Conservation (phyloP, 1,284 basidiomycete genomes). For the Cerrena zonata region DNA sequence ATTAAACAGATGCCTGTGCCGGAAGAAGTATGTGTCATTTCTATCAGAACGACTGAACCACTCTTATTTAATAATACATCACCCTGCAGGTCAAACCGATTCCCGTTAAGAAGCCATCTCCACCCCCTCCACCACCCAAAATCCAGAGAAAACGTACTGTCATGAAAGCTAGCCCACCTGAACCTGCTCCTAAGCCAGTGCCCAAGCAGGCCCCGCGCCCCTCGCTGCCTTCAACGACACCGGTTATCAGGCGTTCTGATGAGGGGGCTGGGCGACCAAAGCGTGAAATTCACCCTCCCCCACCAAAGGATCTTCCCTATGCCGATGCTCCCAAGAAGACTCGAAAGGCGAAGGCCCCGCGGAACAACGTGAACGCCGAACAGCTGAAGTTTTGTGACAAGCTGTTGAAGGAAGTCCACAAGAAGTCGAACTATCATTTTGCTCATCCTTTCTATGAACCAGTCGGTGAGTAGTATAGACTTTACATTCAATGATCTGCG, state of each 20-base stretch:
- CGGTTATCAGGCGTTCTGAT: slow-evolving; percentile 71
- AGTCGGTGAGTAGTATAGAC: slow-evolving; percentile 61
- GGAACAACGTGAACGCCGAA: slow-evolving; percentile 69
- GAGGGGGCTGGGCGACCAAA: slow-evolving; percentile 75
- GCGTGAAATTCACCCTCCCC: slow-evolving; percentile 93
- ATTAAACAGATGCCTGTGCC: slow-evolving; percentile 78
- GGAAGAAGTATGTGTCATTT: slow-evolving; percentile 57
- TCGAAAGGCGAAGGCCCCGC: slow-evolving; percentile 55
- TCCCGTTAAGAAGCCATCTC: slow-evolving; percentile 46
- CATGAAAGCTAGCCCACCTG: too few species aligned
- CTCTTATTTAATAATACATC: slow-evolving; percentile 13
- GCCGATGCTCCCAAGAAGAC: slow-evolving; percentile 69
- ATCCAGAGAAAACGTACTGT: too few species aligned
- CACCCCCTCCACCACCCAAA: too few species aligned
- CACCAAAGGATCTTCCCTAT: slow-evolving; percentile 86
- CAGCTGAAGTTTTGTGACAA: slow-evolving; percentile 83
- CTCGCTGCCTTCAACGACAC: slow-evolving; percentile 66
- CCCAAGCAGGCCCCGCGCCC: slow-evolving; percentile 61
- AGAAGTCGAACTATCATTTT: slow-evolving; percentile 70
- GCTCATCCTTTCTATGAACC: slow-evolving; percentile 90
- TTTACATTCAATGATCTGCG: background rate
- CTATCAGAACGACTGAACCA: slow-evolving; percentile 11
- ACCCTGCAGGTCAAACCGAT: slow-evolving; percentile 43
- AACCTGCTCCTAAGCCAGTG: slow-evolving; percentile 25
- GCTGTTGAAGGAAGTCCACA: slow-evolving; percentile 71